Evolutionary conservation across 768 basidiomycete genomes (phyloP).

Genomic region (Podaxis sp.): DNA sequence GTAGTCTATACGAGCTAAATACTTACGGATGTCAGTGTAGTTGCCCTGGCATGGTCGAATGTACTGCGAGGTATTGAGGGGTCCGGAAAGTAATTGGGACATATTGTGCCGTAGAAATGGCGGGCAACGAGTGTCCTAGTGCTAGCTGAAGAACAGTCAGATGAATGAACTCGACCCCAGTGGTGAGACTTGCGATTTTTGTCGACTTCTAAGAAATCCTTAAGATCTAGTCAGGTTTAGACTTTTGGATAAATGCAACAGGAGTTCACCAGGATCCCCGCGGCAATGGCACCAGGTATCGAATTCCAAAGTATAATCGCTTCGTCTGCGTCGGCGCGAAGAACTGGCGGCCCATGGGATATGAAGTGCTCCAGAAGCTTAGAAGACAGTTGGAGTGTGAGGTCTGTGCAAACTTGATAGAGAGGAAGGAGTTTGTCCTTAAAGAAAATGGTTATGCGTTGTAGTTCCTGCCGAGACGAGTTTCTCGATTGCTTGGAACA

Average conservation of each 20-base stretch:
- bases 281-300: conserved; percentile 6
- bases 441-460: not conserved
- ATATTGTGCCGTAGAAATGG: conserved; percentile 14
- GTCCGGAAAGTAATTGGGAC: conserved; percentile 15
- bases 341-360: not conserved
- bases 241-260: not conserved
- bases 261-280: conserved; percentile 24
- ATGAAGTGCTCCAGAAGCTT: not conserved
- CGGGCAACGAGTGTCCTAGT: conserved; percentile 11
- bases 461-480: not conserved
- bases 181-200: conserved; percentile 8
- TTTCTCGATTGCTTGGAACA: conserved; percentile 1
- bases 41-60: not conserved
- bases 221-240: not conserved
- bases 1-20: not conserved
- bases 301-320: not conserved
- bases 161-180: not conserved
- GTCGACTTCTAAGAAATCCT: conserved; percentile 17
- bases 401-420: not conserved
- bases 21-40: conserved; percentile 20
- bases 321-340: not conserved
- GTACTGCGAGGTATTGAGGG: conserved; percentile 1
- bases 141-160: not conserved
- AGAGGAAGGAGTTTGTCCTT: not conserved
- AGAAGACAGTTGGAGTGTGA: not conserved